phyloP scores from a whole-genome alignment of 345 rosid genomes.

The Combretum micranthum region DNA sequence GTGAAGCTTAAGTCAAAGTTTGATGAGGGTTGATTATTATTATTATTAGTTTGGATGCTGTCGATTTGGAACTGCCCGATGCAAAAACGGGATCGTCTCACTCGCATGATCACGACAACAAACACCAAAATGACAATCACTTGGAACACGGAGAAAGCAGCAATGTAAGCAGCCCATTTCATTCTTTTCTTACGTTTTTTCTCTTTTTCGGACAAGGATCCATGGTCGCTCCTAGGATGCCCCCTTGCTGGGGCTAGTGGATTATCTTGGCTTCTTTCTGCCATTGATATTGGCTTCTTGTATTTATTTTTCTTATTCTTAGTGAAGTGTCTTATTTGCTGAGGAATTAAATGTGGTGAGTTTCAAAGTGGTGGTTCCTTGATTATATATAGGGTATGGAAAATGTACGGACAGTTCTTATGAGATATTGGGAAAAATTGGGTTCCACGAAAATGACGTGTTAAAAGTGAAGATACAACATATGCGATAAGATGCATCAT shows the following conservation, averaged over 20 bases:
- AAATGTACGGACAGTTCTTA: too few species aligned
- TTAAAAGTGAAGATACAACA: too few species aligned
- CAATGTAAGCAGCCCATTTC: conserved; percentile 7
- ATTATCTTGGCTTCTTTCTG: not conserved
- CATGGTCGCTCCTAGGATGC: conserved; percentile 8
- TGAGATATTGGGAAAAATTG: too few species aligned
- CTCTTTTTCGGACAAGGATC: conserved; percentile 2
- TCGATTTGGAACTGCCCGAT: conserved; percentile 3
- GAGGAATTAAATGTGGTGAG: not conserved
- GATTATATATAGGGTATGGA: too few species aligned
- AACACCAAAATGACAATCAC: conserved; percentile 16
- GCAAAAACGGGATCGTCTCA: conserved; percentile 2
- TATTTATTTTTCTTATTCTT: not conserved
- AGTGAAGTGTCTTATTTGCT: not conserved
- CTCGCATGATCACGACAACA: conserved; percentile 13
- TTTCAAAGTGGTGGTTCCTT: too few species aligned
- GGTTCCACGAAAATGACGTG: too few species aligned
- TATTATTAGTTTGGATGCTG: not conserved
- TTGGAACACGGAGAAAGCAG: conserved; percentile 15
- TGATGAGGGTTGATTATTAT: not conserved
- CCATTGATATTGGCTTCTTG: not conserved
- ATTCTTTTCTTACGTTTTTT: conserved; percentile 11
- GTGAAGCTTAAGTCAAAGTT: conserved; percentile 7
- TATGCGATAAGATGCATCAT: too few species aligned
- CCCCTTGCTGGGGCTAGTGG: conserved; percentile 5